Conservation (phyloP, 371 early-diverging fungal genomes). For the Scutellospora calospora region DNA sequence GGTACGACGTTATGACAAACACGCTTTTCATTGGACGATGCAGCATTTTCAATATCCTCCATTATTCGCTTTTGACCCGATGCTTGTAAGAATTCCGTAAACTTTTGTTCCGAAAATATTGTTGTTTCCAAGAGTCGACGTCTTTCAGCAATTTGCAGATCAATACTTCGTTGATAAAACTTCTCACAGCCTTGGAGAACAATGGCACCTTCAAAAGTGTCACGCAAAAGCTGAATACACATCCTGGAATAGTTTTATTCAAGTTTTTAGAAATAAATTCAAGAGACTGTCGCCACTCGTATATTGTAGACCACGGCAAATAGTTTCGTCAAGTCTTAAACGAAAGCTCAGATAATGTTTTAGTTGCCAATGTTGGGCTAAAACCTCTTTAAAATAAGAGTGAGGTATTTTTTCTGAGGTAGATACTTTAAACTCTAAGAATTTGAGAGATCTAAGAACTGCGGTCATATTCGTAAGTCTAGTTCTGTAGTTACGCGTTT, state of each 20-base stretch:
- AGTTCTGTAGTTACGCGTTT: neutral
- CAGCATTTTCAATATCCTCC: neutral
- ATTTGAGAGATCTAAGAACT: neutral
- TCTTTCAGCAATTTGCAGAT: constrained; percentile 15
- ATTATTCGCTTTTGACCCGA: neutral
- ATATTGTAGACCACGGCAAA: neutral
- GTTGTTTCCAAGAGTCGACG: neutral
- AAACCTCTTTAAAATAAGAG: neutral
- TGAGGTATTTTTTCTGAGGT: neutral
- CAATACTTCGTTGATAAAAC: constrained; percentile 16
- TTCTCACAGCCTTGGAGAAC: neutral
- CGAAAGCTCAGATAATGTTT: neutral
- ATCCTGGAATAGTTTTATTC: neutral
- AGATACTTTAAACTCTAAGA: neutral
- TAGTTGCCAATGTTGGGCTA: neutral
- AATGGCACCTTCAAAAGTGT: neutral
- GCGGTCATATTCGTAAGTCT: neutral
- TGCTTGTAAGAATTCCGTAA: constrained; percentile 4
- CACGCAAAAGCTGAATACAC: neutral
- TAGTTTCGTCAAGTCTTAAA: neutral
- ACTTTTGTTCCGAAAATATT: constrained; percentile 4
- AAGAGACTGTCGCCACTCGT: neutral
- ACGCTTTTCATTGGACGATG: neutral
- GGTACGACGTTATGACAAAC: neutral
- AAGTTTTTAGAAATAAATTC: neutral